Evolutionary conservation across 371 early-diverging fungal species (phyloP).

Genomic region (Syncephalis plumigaleata): DNA sequence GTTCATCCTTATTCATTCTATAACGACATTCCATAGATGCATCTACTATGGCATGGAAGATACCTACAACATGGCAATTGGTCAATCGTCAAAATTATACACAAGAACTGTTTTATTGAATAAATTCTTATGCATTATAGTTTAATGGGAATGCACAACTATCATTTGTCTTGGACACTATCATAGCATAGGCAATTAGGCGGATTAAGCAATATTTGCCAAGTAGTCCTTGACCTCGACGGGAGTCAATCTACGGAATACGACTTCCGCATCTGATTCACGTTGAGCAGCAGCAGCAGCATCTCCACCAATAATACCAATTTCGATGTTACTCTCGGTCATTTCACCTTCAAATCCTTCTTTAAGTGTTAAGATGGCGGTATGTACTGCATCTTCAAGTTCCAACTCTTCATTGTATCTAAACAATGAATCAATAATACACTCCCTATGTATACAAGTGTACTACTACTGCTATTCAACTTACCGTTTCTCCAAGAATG

Average conservation of each 20-base stretch:
- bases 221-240: constrained; percentile 89
- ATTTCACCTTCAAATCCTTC: constrained; percentile 95
- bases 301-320: constrained; percentile 69
- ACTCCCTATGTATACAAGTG: background rate
- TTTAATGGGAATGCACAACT: no score
- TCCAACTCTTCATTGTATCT: constrained; percentile 83
- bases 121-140: no score
- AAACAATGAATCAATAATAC: background rate
- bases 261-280: constrained; percentile 28
- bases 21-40: no score
- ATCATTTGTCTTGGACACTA: no score
- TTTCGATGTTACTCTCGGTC: constrained; percentile 84
- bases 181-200: no score
- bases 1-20: no score
- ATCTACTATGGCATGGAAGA: no score
- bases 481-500: constrained; percentile 93
- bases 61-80: no score
- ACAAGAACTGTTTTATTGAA: no score
- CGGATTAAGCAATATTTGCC: constrained; percentile 65
- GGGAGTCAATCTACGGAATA: constrained; percentile 57
- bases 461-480: background rate
- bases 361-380: constrained; percentile 92
- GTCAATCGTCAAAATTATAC: no score
- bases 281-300: constrained; percentile 8
- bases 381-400: constrained; percentile 96